These are phyloP conservation scores for Globisporangium abappressorium DNA, from an alignment of 352 stramenopile genomes.

Conservation along the genomic window DNA sequence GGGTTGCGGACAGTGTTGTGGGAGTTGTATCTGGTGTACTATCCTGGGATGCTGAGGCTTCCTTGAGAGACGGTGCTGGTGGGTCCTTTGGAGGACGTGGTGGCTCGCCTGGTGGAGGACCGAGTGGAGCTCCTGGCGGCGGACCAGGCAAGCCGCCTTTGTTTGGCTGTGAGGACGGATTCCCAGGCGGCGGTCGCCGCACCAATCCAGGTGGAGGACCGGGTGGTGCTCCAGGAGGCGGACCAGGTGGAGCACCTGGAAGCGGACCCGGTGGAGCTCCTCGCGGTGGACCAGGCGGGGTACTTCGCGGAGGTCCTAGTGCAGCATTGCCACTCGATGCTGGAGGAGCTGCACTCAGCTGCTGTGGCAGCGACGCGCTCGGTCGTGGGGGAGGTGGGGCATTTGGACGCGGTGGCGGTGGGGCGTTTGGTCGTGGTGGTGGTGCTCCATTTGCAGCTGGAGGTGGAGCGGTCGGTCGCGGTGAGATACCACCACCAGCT, in stretches of 20 bases:
- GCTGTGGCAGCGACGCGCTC: not conserved
- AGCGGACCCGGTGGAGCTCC: constrained; percentile 26
- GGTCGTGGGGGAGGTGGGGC: constrained; percentile 21
- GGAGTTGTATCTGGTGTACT: not conserved
- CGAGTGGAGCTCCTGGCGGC: constrained; percentile 44
- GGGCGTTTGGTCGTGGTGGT: constrained; percentile 11
- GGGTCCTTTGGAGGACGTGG: constrained; percentile 50
- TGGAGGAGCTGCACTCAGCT: not conserved
- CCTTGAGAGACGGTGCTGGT: constrained; percentile 23
- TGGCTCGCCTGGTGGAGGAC: constrained; percentile 41
- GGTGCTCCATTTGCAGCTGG: constrained; percentile 5
- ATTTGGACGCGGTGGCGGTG: constrained; percentile 26
- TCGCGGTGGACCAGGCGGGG: constrained; percentile 22
- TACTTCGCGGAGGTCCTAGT: not conserved
- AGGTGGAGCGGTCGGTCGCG: constrained; percentile 9
- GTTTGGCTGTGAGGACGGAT: constrained; percentile 7
- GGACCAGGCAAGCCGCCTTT: constrained; percentile 24
- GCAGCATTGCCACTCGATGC: not conserved
- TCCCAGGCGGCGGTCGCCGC: constrained; percentile 21
- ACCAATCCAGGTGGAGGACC: constrained; percentile 20
- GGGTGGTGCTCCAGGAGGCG: constrained; percentile 7
- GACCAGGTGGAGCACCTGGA: constrained; percentile 23
- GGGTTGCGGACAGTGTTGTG: not conserved
- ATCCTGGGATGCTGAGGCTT: too few relatives aligned
- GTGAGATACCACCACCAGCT: not conserved